Percentiles rank a stretch among this genome's conserved stretches.
phyloP scores from a whole-genome alignment of 345 rosid genomes.

The Dipteronia dyeriana region DNA sequence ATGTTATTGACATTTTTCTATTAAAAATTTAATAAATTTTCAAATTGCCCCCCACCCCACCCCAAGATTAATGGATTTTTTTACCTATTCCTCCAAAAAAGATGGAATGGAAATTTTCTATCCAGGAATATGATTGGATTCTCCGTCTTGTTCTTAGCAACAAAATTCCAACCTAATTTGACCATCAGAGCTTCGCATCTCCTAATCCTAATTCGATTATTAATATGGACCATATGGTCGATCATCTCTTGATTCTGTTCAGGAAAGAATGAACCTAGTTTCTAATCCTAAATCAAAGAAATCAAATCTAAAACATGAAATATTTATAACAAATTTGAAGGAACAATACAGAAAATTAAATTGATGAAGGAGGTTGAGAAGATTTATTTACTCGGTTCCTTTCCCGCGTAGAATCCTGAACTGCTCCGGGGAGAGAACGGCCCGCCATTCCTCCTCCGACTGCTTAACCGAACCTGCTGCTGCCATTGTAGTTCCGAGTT shows the following conservation, averaged over 20 bases:
- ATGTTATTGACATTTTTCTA: too few species aligned
- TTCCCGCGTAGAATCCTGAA: conserved; percentile 65
- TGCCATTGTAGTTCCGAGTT: conserved; percentile 13
- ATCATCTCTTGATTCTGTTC: too few species aligned
- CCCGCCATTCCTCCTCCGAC: conserved; percentile 69
- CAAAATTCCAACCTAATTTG: neutral
- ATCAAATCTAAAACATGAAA: neutral
- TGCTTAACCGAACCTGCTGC: conserved; percentile 24
- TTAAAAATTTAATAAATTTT: too few species aligned
- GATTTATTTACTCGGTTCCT: conserved; percentile 58
- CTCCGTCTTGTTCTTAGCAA: neutral
- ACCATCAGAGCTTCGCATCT: neutral
- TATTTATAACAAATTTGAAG: neutral
- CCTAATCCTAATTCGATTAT: conserved; percentile 2
- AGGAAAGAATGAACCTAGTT: too few species aligned
- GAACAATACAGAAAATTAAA: neutral
- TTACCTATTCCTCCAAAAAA: too few species aligned
- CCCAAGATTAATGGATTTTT: too few species aligned
- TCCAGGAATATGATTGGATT: neutral
- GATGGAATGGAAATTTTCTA: neutral
- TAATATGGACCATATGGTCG: neutral
- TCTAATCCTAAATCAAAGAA: too few species aligned
- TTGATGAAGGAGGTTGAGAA: neutral
- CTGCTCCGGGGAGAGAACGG: conserved; percentile 64
- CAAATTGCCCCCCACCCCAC: too few species aligned